phyloP scores from a whole-genome alignment of 495 filamentous ascomycete genomes.

The Echria macrotheca region DNA sequence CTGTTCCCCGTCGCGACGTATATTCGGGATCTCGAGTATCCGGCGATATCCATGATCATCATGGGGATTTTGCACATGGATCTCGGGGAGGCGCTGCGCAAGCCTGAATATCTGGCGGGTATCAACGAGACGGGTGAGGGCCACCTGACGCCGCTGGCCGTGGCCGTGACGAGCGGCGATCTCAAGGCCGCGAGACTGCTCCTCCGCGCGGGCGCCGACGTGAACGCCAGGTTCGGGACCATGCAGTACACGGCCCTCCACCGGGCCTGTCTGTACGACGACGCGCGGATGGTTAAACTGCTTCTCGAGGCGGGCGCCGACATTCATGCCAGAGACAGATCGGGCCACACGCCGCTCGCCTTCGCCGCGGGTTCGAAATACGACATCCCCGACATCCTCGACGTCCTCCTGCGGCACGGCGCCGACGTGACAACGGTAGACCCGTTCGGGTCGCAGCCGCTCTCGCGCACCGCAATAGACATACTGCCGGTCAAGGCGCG shows the following conservation, averaged over 20 bases:
- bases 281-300: constrained; percentile 2
- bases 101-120: neutral
- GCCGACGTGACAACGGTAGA: neutral
- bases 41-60: neutral
- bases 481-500: neutral
- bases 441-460: neutral
- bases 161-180: constrained; percentile 1
- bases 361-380: neutral
- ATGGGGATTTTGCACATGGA: constrained; percentile 3
- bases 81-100: neutral
- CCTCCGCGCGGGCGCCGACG: constrained; percentile 23
- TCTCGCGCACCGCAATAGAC: neutral
- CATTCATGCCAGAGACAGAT: neutral
- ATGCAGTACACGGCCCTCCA: constrained; percentile 32
- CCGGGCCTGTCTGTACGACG: constrained; percentile 15
- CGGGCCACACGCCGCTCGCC: neutral
- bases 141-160: neutral
- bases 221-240: constrained; percentile 25
- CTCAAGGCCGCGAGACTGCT: neutral
- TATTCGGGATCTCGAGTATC: neutral
- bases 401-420: neutral
- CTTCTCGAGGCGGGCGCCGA: constrained; percentile 14
- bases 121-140: neutral
- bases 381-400: neutral
- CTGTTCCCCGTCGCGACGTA: neutral